phyloP scores from a whole-genome alignment of 202 grass and related monocot species.

The Bolboschoenoplectus hybrid region DNA sequence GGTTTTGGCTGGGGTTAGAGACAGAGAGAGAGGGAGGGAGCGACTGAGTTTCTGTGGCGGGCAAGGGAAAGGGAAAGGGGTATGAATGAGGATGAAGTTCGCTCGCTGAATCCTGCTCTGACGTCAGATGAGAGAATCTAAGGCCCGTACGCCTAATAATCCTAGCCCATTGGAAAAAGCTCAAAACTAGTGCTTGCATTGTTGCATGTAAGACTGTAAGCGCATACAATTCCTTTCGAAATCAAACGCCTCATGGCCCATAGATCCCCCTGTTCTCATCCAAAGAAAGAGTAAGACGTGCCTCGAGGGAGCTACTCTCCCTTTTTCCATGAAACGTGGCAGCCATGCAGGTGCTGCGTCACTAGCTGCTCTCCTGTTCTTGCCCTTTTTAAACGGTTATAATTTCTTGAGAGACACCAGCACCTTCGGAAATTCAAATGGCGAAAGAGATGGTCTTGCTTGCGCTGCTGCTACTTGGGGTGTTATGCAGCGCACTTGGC shows the following conservation, averaged over 20 bases:
- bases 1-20: neutral
- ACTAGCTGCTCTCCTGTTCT: neutral
- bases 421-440: neutral
- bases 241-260: constrained; percentile 7
- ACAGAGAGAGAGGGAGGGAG: neutral
- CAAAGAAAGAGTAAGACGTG: constrained; percentile 19
- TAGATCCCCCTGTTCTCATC: constrained; percentile 11
- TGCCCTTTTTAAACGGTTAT: constrained; percentile 39
- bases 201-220: neutral
- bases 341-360: constrained; percentile 58
- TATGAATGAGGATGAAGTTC: too few relatives aligned
- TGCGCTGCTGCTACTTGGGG: constrained; percentile 36
- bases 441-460: constrained; percentile 34
- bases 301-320: constrained; percentile 3
- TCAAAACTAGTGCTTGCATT: neutral
- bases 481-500: constrained; percentile 34
- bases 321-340: constrained; percentile 50
- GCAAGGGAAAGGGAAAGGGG: neutral
- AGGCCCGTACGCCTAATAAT: neutral
- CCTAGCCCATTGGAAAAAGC: neutral
- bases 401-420: neutral
- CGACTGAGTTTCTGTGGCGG: constrained; percentile 22
- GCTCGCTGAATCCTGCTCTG: neutral
- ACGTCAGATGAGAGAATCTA: neutral
- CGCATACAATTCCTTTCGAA: neutral